Conservation (phyloP, 1,284 basidiomycete genomes). For the Marasmius sp. region DNA sequence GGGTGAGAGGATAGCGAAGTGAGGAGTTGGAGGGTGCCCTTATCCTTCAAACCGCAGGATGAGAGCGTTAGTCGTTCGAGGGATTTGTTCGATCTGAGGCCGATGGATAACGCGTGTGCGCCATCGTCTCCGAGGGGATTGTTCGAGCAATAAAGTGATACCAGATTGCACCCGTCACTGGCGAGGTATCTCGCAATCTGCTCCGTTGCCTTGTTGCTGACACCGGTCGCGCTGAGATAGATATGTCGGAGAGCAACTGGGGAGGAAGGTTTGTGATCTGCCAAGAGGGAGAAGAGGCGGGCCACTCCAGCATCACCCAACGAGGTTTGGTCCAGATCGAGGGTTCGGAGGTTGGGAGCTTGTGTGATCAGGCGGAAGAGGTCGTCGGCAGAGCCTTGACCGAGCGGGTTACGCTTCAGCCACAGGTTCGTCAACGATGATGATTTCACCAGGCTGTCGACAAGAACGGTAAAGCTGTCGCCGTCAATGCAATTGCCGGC, state of each 20-base stretch:
- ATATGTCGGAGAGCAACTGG: conserved; percentile 13
- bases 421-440: conserved; percentile 16
- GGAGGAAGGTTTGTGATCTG: conserved; percentile 4
- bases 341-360: conserved; percentile 14
- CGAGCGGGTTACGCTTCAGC: conserved; percentile 21
- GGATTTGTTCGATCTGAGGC: conserved; percentile 11
- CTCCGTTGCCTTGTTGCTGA: conserved; percentile 10
- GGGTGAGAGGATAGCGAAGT: conserved; percentile 13
- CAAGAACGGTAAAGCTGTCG: conserved; percentile 12
- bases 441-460: conserved; percentile 15
- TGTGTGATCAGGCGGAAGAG: conserved; percentile 16
- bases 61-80: conserved; percentile 15
- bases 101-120: conserved; percentile 12
- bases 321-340: conserved; percentile 17
- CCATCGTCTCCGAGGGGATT: conserved; percentile 20
- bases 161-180: conserved; percentile 11
- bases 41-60: conserved; percentile 15
- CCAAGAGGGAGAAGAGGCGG: conserved; percentile 10
- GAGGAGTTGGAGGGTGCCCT: conserved; percentile 12
- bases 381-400: conserved; percentile 11
- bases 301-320: conserved; percentile 16
- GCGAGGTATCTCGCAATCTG: conserved; percentile 14
- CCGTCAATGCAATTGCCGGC: conserved; percentile 19
- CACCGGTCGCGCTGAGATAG: conserved; percentile 17
- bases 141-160: conserved; percentile 13